Conservation (phyloP, 2,329 filamentous ascomycete species). For the Colletotrichum simmondsii region DNA sequence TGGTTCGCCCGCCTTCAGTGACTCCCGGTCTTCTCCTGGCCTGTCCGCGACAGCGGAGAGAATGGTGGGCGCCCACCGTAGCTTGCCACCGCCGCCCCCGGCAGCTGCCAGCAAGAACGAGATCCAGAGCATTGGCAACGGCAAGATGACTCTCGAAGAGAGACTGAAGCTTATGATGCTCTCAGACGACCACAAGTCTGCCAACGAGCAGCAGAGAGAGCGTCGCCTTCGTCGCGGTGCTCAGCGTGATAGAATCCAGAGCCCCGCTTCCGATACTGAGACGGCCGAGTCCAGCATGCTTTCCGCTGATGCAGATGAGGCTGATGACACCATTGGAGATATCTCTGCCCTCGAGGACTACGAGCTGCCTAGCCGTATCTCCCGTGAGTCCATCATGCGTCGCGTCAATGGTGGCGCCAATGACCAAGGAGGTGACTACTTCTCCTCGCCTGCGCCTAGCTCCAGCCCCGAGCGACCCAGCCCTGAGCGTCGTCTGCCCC, state of each 20-base stretch:
- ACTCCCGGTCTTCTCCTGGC: conserved; percentile 69
- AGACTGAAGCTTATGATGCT: conserved; percentile 90
- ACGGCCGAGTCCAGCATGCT: conserved; percentile 39
- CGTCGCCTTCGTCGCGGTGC: conserved; percentile 74
- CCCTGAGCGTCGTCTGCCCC: conserved; percentile 55
- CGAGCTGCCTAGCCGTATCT: conserved; percentile 81
- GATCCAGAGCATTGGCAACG: conserved; percentile 78
- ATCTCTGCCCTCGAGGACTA: conserved; percentile 70
- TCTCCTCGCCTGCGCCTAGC: conserved; percentile 70
- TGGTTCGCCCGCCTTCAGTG: conserved; percentile 48
- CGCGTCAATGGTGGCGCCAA: conserved; percentile 77
- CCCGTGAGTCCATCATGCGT: conserved; percentile 90
- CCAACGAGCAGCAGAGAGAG: conserved; percentile 74
- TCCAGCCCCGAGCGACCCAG: conserved; percentile 66
- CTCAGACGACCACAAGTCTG: conserved; percentile 72
- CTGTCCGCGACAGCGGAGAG: conserved; percentile 79
- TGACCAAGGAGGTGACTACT: conserved; percentile 68
- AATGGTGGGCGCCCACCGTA: conserved; percentile 73
- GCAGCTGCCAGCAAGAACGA: conserved; percentile 80
- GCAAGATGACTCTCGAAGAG: conserved; percentile 87
- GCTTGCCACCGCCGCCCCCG: conserved; percentile 78
- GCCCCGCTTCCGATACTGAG: conserved; percentile 52
- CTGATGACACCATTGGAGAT: conserved; percentile 70
- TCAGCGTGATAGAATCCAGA: conserved; percentile 61
- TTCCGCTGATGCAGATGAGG: conserved; percentile 56